These are phyloP conservation scores for Blastobotrys aristatus DNA, from an alignment of 1,139 yeast species.

Conservation along the genomic window DNA sequence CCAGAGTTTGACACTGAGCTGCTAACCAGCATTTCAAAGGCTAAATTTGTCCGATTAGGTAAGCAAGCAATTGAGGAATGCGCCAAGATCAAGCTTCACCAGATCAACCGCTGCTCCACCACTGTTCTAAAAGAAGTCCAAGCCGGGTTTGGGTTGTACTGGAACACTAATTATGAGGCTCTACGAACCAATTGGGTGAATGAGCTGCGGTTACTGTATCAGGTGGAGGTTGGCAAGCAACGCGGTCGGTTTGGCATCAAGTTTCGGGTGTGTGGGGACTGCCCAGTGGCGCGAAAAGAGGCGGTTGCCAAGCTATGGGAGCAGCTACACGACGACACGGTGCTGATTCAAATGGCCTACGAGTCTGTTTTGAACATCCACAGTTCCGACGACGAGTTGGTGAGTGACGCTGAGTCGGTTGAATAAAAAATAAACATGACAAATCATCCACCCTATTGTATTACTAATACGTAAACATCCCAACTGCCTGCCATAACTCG, in stretches of 20 bases:
- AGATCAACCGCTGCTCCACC: not conserved
- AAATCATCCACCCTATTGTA: too few relatives aligned
- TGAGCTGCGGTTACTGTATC: not conserved
- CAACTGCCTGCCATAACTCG: too few relatives aligned
- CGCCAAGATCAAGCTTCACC: not conserved
- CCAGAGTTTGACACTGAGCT: not conserved
- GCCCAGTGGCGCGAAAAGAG: not conserved
- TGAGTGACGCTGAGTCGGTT: too few relatives aligned
- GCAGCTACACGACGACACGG: not conserved
- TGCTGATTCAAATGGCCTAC: not conserved
- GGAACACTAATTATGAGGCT: not conserved
- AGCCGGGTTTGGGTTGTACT: not conserved
- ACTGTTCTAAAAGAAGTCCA: not conserved
- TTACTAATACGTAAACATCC: not conserved
- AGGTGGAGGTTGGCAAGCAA: not conserved
- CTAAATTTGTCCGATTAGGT: not conserved
- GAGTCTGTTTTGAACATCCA: not conserved
- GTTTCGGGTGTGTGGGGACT: slow-evolving; percentile 2
- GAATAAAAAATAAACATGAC: too few relatives aligned
- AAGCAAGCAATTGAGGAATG: not conserved
- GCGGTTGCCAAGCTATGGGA: slow-evolving; percentile 2
- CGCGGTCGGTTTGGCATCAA: not conserved
- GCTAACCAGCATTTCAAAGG: not conserved
- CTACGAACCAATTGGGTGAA: not conserved
- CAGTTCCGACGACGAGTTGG: too few relatives aligned